phyloP scores from a whole-genome alignment of 2,329 filamentous ascomycete species.

The Hypoxylon sp. region DNA sequence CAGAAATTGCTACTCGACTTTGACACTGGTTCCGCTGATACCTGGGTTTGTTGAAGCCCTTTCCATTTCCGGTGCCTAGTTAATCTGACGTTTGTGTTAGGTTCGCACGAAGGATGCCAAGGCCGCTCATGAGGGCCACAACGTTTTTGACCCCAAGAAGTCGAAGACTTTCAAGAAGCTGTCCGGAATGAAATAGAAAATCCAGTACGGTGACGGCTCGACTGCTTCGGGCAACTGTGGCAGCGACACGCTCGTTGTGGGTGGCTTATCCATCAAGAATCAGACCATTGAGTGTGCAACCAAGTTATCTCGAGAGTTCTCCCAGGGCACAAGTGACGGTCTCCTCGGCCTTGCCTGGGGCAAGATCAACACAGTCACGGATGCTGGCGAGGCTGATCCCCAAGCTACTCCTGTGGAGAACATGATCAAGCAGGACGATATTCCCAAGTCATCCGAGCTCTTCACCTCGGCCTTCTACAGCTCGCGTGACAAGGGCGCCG shows the following conservation, averaged over 20 bases:
- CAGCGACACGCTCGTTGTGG: conserved; percentile 73
- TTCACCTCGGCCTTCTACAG: conserved; percentile 76
- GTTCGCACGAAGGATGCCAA: conserved; percentile 68
- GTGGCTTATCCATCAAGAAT: conserved; percentile 71
- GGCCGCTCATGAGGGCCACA: conserved; percentile 60
- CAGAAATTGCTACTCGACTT: conserved; percentile 76
- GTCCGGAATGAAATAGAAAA: conserved; percentile 70
- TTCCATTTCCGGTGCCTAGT: background rate
- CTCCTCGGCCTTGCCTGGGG: conserved; percentile 77
- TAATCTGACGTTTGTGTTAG: conserved; percentile 54
- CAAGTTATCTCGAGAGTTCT: conserved; percentile 70
- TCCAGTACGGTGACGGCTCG: conserved; percentile 78
- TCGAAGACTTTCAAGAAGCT: conserved; percentile 71
- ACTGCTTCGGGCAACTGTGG: conserved; percentile 75
- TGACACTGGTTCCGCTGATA: conserved; percentile 78
- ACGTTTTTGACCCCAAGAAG: conserved; percentile 71
- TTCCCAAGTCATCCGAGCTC: conserved; percentile 67
- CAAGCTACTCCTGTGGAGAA: conserved; percentile 77
- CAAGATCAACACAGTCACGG: conserved; percentile 72
- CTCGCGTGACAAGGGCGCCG: conserved; percentile 64
- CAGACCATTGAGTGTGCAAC: conserved; percentile 77
- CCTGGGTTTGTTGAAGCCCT: conserved; percentile 68
- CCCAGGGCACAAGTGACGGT: conserved; percentile 70
- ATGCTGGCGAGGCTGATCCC: conserved; percentile 59
- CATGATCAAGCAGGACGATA: conserved; percentile 68